Conservation (phyloP, 176 grass and related monocot genomes). For the Carex parvula region DNA sequence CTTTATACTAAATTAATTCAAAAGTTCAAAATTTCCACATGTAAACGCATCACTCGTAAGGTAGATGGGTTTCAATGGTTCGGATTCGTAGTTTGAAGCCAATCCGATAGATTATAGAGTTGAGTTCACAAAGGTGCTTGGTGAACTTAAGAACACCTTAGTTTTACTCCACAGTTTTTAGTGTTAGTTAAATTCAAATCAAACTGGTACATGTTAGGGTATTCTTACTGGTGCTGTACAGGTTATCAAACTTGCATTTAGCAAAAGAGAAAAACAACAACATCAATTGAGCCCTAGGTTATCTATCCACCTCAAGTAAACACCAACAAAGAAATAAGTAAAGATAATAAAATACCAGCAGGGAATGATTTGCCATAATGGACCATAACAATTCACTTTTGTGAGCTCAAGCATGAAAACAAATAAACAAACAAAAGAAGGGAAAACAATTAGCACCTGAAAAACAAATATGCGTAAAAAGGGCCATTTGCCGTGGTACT, state of each 20-base stretch:
- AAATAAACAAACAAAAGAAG: neutral
- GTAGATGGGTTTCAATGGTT: too few relatives aligned
- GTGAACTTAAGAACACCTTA: too few relatives aligned
- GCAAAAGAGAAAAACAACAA: neutral
- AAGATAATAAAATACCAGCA: neutral
- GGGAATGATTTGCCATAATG: too few relatives aligned
- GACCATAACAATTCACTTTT: neutral
- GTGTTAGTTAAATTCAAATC: neutral
- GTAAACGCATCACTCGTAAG: too few relatives aligned
- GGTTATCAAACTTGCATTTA: neutral
- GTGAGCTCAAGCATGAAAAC: neutral
- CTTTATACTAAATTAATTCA: too few relatives aligned
- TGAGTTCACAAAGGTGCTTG: too few relatives aligned
- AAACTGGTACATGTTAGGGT: neutral
- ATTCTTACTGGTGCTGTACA: neutral
- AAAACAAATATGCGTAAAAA: slow-evolving; percentile 64
- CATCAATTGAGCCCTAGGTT: neutral
- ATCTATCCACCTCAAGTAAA: neutral
- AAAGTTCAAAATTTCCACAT: too few relatives aligned
- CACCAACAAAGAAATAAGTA: neutral
- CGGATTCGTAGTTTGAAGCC: too few relatives aligned
- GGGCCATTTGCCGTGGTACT: slow-evolving; percentile 96
- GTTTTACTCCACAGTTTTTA: too few relatives aligned
- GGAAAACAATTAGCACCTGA: slow-evolving; percentile 47
- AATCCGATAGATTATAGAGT: too few relatives aligned